Evolutionary conservation across 139 green algal genomes (phyloP), one percentile per base, ranked within the genome.

Genomic region (Desmodesmus armatus): DNA sequence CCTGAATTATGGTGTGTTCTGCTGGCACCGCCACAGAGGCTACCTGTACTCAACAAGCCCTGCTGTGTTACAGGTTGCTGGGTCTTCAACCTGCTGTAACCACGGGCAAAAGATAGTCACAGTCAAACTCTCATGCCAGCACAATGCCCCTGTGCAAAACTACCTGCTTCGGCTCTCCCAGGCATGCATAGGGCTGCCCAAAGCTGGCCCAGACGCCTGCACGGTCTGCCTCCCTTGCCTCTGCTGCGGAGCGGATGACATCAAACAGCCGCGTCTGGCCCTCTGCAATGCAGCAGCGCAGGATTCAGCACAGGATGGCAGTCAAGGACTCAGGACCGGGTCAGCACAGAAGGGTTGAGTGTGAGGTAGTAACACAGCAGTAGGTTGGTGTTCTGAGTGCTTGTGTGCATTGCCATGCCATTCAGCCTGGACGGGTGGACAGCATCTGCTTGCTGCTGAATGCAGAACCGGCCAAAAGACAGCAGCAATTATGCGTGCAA

Each of bases 141-240:
- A n/a, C n/a, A n/a, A n/a, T n/a, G n/a, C n/a, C n/a, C n/a, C n/a
- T n/a, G n/a, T 67, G 58, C 58, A 31, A 35, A 25, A 40, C 23
- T 6, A 84, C 78, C 78, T 84, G 62, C 23, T 73, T 21, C 7
- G 65, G 58, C 62, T 84, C 62, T 0, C 78, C 78, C 13, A 84
- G 41, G 62, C 78, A 84, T 29, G 67, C 69, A 21, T 86, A 86
- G 3, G 80, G 80, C 33, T 79, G 65, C 13, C 80, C 80, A 72
- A 86, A 86, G 66, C 35, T 71, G 17, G 80, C 80, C 67, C 67
- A 86, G 1, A 86, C 80, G 2, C 80, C 80, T 21, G 29, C 66
- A 44, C 69, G 80, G 25, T 19, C 55, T 60, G 55, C 76, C 39
- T 73, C 47, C 5, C 51, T 35, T 35, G 60, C 69, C 71, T n/a